These are phyloP conservation scores for Tilletia horrida DNA, from an alignment of 1,284 basidiomycete genomes.

Conservation along the genomic window DNA sequence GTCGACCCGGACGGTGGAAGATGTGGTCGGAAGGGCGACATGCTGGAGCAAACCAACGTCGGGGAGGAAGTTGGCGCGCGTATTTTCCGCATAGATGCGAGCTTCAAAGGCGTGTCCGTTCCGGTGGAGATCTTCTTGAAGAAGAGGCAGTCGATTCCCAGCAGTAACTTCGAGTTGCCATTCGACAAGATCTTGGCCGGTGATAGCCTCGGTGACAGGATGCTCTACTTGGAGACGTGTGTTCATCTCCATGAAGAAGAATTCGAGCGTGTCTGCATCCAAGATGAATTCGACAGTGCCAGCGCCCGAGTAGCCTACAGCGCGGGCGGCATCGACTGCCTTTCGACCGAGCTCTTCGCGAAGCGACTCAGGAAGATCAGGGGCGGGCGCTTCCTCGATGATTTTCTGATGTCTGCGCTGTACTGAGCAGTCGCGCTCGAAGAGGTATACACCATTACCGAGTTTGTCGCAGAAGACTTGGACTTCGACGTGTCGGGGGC, in stretches of 20 bases:
- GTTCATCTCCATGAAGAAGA: constrained; percentile 62
- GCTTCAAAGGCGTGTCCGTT: constrained; percentile 91
- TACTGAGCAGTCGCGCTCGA: constrained; percentile 91
- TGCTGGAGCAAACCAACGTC: constrained; percentile 80
- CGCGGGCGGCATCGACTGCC: constrained; percentile 83
- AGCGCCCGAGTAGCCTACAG: constrained; percentile 83
- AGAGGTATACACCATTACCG: constrained; percentile 73
- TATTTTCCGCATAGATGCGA: constrained; percentile 90
- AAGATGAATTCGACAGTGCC: constrained; percentile 70
- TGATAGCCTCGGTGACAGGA: constrained; percentile 92
- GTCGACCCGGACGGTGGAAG: constrained; percentile 75
- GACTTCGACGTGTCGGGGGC: constrained; percentile 66
- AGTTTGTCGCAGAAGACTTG: constrained; percentile 62
- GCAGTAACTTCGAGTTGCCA: constrained; percentile 79
- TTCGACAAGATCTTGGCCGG: constrained; percentile 83
- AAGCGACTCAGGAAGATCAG: constrained; percentile 72
- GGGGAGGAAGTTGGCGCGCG: constrained; percentile 66
- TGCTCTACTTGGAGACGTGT: constrained; percentile 77
- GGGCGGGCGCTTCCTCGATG: constrained; percentile 91
- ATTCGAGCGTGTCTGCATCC: constrained; percentile 29
- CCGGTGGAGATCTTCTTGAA: constrained; percentile 73
- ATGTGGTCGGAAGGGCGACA: constrained; percentile 61
- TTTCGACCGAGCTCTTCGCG: constrained; percentile 77
- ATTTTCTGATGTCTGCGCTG: constrained; percentile 93
- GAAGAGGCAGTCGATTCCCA: constrained; percentile 76